phyloP scores from a whole-genome alignment of 306 rosid genomes.

The Casuarina glauca region DNA sequence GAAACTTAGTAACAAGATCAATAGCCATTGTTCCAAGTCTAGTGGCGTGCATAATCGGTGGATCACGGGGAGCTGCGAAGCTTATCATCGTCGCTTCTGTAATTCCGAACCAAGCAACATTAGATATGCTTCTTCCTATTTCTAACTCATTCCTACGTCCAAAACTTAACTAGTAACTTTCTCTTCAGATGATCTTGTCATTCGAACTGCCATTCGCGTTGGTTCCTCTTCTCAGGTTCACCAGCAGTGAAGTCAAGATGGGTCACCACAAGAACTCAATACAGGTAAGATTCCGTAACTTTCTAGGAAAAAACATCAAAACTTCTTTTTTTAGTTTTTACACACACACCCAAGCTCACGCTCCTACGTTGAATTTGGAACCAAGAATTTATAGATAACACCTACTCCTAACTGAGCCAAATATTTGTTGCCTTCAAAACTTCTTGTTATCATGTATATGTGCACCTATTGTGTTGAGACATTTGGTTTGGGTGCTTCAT shows the following conservation, averaged over 20 bases:
- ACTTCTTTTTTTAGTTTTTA: too few relatives aligned
- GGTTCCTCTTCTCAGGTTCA: slow-evolving; percentile 24
- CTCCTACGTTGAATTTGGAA: too few relatives aligned
- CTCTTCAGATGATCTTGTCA: slow-evolving; percentile 13
- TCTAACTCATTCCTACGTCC: not conserved
- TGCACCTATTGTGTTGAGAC: not conserved
- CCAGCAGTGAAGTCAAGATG: slow-evolving; percentile 23
- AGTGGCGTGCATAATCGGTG: slow-evolving; percentile 7
- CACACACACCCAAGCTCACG: too few relatives aligned
- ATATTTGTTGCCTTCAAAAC: too few relatives aligned
- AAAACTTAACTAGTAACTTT: not conserved
- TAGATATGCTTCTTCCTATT: not conserved
- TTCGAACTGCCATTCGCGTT: slow-evolving; percentile 19
- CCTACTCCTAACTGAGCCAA: too few relatives aligned
- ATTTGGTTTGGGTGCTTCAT: slow-evolving; percentile 1
- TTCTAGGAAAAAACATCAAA: too few relatives aligned
- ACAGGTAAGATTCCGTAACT: not conserved
- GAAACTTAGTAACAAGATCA: slow-evolving; percentile 14
- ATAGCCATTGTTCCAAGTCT: slow-evolving; percentile 19
- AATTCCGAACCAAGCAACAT: not conserved
- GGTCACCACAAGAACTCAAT: slow-evolving; percentile 12
- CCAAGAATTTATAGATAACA: too few relatives aligned
- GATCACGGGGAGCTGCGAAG: slow-evolving; percentile 9
- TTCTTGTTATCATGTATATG: too few relatives aligned
- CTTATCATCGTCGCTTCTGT: slow-evolving; percentile 22